These are phyloP conservation scores for Pseudogymnoascus sp. DNA, from an alignment of 2,329 filamentous ascomycete genomes.

Conservation along the genomic window DNA sequence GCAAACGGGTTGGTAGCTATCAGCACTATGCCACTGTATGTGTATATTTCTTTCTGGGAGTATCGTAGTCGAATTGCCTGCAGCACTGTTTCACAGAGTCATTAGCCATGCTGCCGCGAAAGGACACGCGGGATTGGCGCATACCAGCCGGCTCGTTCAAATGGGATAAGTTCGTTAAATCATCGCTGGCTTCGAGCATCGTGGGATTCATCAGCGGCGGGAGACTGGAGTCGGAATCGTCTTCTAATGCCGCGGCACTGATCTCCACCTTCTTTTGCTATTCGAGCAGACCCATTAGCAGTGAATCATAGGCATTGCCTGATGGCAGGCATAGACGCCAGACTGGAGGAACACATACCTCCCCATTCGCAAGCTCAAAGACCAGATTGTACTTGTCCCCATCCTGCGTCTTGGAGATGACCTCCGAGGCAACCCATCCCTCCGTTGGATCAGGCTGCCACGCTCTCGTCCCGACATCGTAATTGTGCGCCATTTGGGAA, in stretches of 20 bases:
- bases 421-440: conserved; percentile 95
- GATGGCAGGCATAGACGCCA: background rate
- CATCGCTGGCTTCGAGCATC: conserved; percentile 97
- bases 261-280: conserved; percentile 77
- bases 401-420: conserved; percentile 74
- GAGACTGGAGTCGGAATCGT: conserved; percentile 67
- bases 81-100: conserved; percentile 54
- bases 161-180: conserved; percentile 94
- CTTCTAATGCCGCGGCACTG: conserved; percentile 66
- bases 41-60: conserved; percentile 98
- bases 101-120: conserved; percentile 16
- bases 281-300: conserved; percentile 8
- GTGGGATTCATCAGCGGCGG: conserved; percentile 96
- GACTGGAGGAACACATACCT: conserved; percentile 49
- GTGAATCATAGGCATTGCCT: conserved; percentile 23
- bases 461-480: conserved; percentile 92
- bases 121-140: conserved; percentile 21
- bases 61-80: conserved; percentile 97
- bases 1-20: conserved; percentile 99
- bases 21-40: conserved; percentile 96
- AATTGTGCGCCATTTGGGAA: conserved; percentile 73
- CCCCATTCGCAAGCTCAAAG: conserved; percentile 86
- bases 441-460: conserved; percentile 97
- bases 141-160: conserved; percentile 95
- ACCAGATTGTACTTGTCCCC: conserved; percentile 81